phyloP scores from a whole-genome alignment of 805 yeast genomes.

The Candida glaebosa region DNA sequence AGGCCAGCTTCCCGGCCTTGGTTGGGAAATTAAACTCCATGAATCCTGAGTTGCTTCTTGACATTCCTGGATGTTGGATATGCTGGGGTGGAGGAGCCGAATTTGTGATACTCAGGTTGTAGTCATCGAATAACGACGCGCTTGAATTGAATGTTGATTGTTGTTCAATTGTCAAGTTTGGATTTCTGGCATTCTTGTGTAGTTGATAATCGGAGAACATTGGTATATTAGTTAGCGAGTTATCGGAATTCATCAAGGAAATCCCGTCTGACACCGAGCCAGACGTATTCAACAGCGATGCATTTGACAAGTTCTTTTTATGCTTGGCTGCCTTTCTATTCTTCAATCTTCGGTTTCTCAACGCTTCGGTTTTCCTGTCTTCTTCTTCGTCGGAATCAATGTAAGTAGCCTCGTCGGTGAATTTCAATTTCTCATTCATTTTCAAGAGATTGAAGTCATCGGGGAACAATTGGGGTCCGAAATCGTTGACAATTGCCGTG shows the following conservation, averaged over 20 bases:
- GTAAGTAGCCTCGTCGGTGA: constrained; percentile 22
- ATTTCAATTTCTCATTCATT: constrained; percentile 36
- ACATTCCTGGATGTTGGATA: constrained; percentile 8
- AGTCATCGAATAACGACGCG: constrained; percentile 32
- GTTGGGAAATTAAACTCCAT: constrained; percentile 33
- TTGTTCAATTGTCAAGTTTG: constrained; percentile 17
- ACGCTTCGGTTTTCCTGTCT: constrained; percentile 45
- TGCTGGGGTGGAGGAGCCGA: constrained; percentile 2
- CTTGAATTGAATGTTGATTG: constrained; percentile 28
- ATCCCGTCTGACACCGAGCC: constrained; percentile 55
- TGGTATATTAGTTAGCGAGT: constrained; percentile 62
- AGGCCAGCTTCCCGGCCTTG: constrained; percentile 11
- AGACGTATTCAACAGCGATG: constrained; percentile 15
- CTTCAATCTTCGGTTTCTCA: constrained; percentile 41
- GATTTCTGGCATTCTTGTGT: constrained; percentile 27
- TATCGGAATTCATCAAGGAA: constrained; percentile 59
- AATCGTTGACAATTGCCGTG: constrained; percentile 71
- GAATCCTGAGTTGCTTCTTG: constrained; percentile 21
- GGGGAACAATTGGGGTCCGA: constrained; percentile 83
- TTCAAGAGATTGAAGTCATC: constrained; percentile 65
- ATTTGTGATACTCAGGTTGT: constrained; percentile 8
- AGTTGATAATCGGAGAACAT: constrained; percentile 51
- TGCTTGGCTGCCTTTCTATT: constrained; percentile 12
- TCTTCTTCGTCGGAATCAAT: constrained; percentile 48
- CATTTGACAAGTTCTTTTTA: constrained; percentile 9